Evolutionary conservation across 2,329 filamentous ascomycete genomes (phyloP).

Genomic region (Colletotrichum graminicola): DNA sequence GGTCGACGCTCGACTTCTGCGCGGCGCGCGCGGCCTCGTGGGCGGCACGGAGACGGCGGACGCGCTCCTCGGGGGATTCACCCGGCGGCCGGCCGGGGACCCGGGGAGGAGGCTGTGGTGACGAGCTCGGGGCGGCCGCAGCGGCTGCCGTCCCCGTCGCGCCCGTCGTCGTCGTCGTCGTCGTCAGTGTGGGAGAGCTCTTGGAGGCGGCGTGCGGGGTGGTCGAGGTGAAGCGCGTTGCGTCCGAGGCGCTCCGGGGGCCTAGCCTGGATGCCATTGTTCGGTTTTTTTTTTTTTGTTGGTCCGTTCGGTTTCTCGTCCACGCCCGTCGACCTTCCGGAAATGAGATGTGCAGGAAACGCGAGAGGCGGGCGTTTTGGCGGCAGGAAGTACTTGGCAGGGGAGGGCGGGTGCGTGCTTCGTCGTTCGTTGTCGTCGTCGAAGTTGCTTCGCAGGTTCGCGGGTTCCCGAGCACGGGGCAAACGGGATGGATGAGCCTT

Average conservation of each 20-base stretch:
- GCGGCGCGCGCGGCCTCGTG: constrained; percentile 75
- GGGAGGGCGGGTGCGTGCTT: not conserved
- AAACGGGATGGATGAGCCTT: constrained; percentile 16
- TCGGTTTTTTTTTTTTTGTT: not conserved
- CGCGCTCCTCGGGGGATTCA: constrained; percentile 78
- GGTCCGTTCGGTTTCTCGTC: not conserved
- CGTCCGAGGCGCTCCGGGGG: constrained; percentile 80
- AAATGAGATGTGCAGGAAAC: too few species aligned
- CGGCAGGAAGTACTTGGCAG: not conserved
- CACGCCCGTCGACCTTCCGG: not conserved
- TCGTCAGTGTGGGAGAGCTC: constrained; percentile 55
- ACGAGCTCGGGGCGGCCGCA: constrained; percentile 41
- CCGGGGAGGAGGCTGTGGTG: constrained; percentile 5
- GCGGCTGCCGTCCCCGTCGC: constrained; percentile 38
- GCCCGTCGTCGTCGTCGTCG: constrained; percentile 35
- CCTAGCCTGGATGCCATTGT: constrained; percentile 59
- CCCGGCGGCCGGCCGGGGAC: constrained; percentile 48
- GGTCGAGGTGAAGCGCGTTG: constrained; percentile 75
- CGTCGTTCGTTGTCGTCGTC: constrained; percentile 10
- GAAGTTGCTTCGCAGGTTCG: not conserved
- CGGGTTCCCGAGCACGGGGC: constrained; percentile 16
- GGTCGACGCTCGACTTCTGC: constrained; percentile 65
- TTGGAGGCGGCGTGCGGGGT: constrained; percentile 76
- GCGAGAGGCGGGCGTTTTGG: too few species aligned
- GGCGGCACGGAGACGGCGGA: constrained; percentile 75